Evolutionary conservation across 2,329 filamentous ascomycete genomes (phyloP), one percentile per base, ranked within the genome.

Genomic region (Cordyceps javanica): DNA sequence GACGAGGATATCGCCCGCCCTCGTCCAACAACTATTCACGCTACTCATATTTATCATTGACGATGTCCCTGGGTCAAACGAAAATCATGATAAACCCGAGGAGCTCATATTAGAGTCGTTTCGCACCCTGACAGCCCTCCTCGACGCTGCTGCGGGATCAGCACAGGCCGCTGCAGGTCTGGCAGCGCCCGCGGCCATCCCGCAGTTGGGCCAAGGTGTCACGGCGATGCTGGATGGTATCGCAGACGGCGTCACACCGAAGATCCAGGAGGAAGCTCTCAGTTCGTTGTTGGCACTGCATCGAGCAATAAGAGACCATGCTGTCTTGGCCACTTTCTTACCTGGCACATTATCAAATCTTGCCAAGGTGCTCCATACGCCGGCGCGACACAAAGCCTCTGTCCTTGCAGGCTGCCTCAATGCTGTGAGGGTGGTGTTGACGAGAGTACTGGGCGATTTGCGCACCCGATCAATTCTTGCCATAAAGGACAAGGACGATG

Each of bases 321-420:
- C 88, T n/a, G 84, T 89, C 2, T 76, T 96, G 57, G 90, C 91
- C 10, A 92, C 83, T 60, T 94, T 99, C 66, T 78, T 97, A 42
- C 94, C 95, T 0, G 91, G 92, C 10, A 90, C 90, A 0, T 83
- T 96, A 0, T 97, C 94, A 3, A 84, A 86, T 1, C 75, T 99
- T 25, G 86, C 88, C 2, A 92, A 88, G 65, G 75, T 91, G 0
- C 73, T 96, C 52, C 87, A 88, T 5, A 84, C 85, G 0, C 88
- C 86, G 0, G 82, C 81, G 41, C 79, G 81, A 11, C 73, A 77
- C 45, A 83, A 80, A 63, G 71, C 69, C 1, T 70, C 79, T 41
- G 81, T 95, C 0, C 74, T 97, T 7, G 74, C 86, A 25, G 74
- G 74, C 57, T 82, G 82, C 19, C 68, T 95, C 8, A 73, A 81